Evolutionary conservation across 768 basidiomycete genomes (phyloP).

Genomic region (Russula emetica): DNA sequence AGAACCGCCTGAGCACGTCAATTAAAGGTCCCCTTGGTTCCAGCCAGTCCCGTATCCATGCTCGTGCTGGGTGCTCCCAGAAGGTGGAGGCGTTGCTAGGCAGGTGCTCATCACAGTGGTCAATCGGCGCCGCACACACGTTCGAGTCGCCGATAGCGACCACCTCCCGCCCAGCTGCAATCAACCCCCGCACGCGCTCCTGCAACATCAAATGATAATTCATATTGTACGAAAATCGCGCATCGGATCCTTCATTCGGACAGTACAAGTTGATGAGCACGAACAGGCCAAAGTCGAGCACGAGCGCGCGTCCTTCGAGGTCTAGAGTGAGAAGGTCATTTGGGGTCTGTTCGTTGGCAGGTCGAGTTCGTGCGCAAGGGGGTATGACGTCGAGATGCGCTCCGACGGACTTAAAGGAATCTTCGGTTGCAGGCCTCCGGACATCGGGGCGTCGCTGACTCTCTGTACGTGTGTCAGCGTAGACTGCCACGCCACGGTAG

Average conservation of each 20-base stretch:
- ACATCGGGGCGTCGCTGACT: conserved; percentile 67
- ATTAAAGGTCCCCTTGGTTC: conserved; percentile 60
- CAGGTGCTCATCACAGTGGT: conserved; percentile 85
- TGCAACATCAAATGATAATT: conserved; percentile 79
- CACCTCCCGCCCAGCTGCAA: conserved; percentile 71
- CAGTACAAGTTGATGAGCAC: conserved; percentile 97
- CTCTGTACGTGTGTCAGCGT: conserved; percentile 60
- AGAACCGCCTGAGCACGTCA: conserved; percentile 75
- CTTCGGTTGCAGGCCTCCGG: conserved; percentile 63
- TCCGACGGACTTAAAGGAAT: conserved; percentile 54
- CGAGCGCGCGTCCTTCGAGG: conserved; percentile 80
- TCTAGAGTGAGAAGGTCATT: conserved; percentile 54
- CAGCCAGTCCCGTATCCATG: conserved; percentile 75
- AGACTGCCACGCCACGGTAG: conserved; percentile 91
- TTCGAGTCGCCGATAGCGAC: conserved; percentile 92
- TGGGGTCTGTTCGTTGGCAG: conserved; percentile 40
- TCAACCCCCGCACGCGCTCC: conserved; percentile 66
- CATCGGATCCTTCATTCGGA: conserved; percentile 84
- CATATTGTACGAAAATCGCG: conserved; percentile 83
- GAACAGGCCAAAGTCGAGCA: conserved; percentile 89
- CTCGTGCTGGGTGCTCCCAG: conserved; percentile 58
- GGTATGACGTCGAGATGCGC: conserved; percentile 61
- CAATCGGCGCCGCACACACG: conserved; percentile 77
- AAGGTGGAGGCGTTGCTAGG: conserved; percentile 50
- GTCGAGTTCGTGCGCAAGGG: conserved; percentile 44